phyloP scores from a whole-genome alignment of 2,329 filamentous ascomycete species.

The Parasarocladium wereldwijsianum region DNA sequence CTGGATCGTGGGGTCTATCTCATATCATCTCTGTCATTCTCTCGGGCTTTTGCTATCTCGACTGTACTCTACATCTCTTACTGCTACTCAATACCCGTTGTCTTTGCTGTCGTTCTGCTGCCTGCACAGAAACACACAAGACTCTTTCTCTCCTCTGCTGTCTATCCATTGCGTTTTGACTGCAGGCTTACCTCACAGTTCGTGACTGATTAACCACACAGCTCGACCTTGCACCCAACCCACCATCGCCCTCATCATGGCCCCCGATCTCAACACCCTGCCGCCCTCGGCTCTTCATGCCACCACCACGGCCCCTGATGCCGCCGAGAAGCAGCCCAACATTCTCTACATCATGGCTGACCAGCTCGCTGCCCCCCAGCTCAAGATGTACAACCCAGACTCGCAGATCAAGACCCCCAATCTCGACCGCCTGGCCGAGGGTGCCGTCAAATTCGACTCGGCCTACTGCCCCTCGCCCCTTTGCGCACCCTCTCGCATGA shows the following conservation, averaged over 20 bases:
- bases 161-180: too few relatives aligned
- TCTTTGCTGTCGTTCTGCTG: conserved; percentile 2
- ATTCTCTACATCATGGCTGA: conserved; percentile 84
- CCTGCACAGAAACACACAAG: conserved; percentile 1
- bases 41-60: too few relatives aligned
- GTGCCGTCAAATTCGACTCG: conserved; percentile 79
- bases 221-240: background rate
- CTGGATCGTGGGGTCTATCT: too few relatives aligned
- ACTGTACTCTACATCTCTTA: too few relatives aligned
- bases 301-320: conserved; percentile 8
- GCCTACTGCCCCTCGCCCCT: conserved; percentile 91
- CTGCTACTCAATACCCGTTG: too few relatives aligned
- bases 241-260: conserved; percentile 30
- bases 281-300: conserved; percentile 33
- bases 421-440: conserved; percentile 66
- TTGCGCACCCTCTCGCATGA: conserved; percentile 85
- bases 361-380: conserved; percentile 76
- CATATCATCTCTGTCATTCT: too few relatives aligned
- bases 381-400: conserved; percentile 81
- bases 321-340: conserved; percentile 21
- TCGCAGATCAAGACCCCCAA: conserved; percentile 89
- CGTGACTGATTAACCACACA: conserved; percentile 3
- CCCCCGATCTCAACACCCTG: conserved; percentile 61
- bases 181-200: conserved; percentile 3
- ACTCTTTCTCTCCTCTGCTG: background rate